Evolutionary conservation across 495 filamentous ascomycete species (phyloP), one percentile per base, ranked within the genome.

Genomic region (Trypethelium eluteriae): DNA sequence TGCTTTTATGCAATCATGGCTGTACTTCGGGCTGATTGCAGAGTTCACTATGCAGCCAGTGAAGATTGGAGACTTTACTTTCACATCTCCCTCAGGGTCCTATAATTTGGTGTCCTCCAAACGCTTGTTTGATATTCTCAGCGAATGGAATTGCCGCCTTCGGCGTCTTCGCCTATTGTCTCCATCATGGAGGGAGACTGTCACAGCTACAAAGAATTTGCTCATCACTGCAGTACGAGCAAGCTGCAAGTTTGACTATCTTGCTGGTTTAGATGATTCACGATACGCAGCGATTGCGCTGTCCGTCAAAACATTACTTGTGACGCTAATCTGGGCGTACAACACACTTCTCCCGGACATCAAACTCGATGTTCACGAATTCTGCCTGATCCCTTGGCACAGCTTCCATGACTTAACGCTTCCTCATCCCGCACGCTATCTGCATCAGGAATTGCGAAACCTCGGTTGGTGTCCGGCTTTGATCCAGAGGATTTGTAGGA

Each of bases 401-500:
- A 36, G 53, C 14, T 59, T 36, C 6, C 53, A 59, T 14, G 53
- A 59, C 36, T 32, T 59, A 5, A 59, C 25, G 3, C 34, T 59
- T 18, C 53, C 53, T n/a, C 53, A 59, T 35, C 18, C 53, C 18
- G 53, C 53, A 6, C 53, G 36, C 7, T 36, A 59, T 36, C 53
- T 59, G 7, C 53, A 59, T 2, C 3, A 59, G 7, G 32, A 35
- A 18, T 18, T 59, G 53, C 53, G 14, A 35, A 10, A 5, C 32
- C 53, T 7, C 32, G 53, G 53, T 35, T 59, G 53, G 53, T 59
- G 53, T 59, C 53, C 53, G 14, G 53, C 53, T 34, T 59, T 59
- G 53, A 18, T 36, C 6, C 53, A 36, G 14, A 59, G 53, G 14
- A 59, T 59, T 36, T 59, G 53, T 32, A 59, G 36, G 32, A 59